Evolutionary conservation across 768 basidiomycete species (phyloP), one percentile per base, ranked within the genome.

Genomic region (Infundibulicybe gibba): DNA sequence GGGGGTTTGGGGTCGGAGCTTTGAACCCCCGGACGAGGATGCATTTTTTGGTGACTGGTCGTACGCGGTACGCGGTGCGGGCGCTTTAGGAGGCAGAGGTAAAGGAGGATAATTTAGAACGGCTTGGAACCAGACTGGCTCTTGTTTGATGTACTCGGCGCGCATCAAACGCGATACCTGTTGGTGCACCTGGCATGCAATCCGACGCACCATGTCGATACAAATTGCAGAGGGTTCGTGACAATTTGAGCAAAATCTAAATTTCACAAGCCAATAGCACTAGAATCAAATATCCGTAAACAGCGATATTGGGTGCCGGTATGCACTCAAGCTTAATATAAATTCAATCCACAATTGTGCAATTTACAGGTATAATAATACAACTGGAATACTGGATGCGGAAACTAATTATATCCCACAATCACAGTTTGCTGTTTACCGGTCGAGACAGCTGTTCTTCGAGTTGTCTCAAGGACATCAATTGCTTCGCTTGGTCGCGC

Each of bases 51-150:
- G 55, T 49, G 64, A 68, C 52, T 66, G 56, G 70, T 89, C 85
- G 51, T 77, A 81, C 17, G 66, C 56, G 1, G 78, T 71, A 14
- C 86, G 78, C 10, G 71, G 43, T 20, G 86, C 76, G 39, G 85
- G 79, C 33, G 80, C 76, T 64, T 83, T 85, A 1, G 94, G 72
- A 14, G 93, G 94, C 17, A 94, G 80, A 32, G 87, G 81, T 41
- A 92, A 77, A 12, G 93, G 94, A n/a, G 94, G 93, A 62, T 93
- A 77, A 49, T 89, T 78, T 12, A 93, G 77, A 32, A 94, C 90
- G 30, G 93, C 84, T 51, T 85, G 74, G 59, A 80, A 91, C 93
- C 93, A 95, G 40, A 75, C 75, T 46, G 94, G 93, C 59, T 84
- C 80, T 13, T 72, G 62, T 55, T 75, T 72, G 35, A 90, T 66